Evolutionary conservation across 306 rosid species (phyloP).

Genomic region (Trichosanthes truncata): DNA sequence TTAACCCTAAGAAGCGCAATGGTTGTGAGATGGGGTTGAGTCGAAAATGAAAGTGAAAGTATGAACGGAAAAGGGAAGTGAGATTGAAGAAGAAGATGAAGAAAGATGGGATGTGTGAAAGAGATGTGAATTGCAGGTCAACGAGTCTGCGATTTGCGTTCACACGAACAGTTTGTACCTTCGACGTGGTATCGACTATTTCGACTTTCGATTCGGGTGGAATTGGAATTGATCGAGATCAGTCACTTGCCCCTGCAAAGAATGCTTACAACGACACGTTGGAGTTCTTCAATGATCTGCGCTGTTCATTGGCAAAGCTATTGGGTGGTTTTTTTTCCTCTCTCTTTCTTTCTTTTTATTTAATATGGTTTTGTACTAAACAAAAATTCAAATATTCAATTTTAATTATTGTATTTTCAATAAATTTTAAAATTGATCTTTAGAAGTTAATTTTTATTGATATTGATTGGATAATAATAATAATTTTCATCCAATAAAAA

Average conservation of each 20-base stretch:
- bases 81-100: too few relatives aligned
- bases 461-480: too few relatives aligned
- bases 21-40: background rate
- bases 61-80: background rate
- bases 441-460: too few relatives aligned
- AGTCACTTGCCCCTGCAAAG: background rate
- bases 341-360: background rate
- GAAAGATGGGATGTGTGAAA: background rate
- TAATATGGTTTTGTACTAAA: too few relatives aligned
- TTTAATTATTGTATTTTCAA: too few relatives aligned
- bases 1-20: background rate
- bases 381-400: too few relatives aligned
- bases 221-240: background rate
- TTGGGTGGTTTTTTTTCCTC: background rate
- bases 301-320: background rate
- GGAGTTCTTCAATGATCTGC: background rate
- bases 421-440: too few relatives aligned
- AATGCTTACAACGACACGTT: background rate
- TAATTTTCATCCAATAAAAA: too few relatives aligned
- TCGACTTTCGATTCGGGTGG: background rate
- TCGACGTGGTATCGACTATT: background rate
- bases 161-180: background rate
- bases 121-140: background rate
- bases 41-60: background rate
- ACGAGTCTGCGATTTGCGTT: background rate